Conservation (phyloP, 1,139 yeast genomes). For the Debaryomyces fabryi region DNA sequence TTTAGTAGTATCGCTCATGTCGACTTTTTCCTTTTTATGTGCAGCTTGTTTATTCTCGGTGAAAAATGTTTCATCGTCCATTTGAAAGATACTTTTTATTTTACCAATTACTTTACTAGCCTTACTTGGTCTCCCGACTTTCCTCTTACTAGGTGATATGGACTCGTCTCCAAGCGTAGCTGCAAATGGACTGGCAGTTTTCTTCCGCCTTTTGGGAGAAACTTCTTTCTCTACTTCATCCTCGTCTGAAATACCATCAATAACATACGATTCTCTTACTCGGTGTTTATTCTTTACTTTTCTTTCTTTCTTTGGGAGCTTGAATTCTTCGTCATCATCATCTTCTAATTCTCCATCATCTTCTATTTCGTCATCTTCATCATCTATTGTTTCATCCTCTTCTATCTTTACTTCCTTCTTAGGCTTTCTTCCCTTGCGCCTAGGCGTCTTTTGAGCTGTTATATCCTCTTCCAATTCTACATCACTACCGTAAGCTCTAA, state of each 20-base stretch:
- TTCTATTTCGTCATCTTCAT: slow-evolving; percentile 2
- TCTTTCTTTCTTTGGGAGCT: slow-evolving; percentile 7
- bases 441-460: slow-evolving; percentile 7
- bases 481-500: slow-evolving; percentile 30
- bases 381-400: neutral
- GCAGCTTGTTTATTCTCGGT: slow-evolving; percentile 19
- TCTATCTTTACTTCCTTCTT: neutral
- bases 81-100: slow-evolving; percentile 40
- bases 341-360: slow-evolving; percentile 2
- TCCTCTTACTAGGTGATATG: slow-evolving; percentile 11
- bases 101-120: slow-evolving; percentile 34
- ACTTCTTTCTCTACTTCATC: slow-evolving; percentile 4
- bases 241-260: slow-evolving; percentile 12
- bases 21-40: slow-evolving; percentile 2
- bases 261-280: slow-evolving; percentile 13
- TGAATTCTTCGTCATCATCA: slow-evolving; percentile 10
- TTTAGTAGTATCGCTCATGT: neutral
- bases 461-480: slow-evolving; percentile 37
- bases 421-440: slow-evolving; percentile 2
- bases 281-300: slow-evolving; percentile 1
- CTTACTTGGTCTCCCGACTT: slow-evolving; percentile 40
- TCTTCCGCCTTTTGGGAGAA: neutral
- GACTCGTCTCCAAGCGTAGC: neutral
- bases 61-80: slow-evolving; percentile 32
- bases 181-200: neutral